Conservation (phyloP, 2,329 filamentous ascomycete genomes). For the Pseudohalonectria lignicola region DNA sequence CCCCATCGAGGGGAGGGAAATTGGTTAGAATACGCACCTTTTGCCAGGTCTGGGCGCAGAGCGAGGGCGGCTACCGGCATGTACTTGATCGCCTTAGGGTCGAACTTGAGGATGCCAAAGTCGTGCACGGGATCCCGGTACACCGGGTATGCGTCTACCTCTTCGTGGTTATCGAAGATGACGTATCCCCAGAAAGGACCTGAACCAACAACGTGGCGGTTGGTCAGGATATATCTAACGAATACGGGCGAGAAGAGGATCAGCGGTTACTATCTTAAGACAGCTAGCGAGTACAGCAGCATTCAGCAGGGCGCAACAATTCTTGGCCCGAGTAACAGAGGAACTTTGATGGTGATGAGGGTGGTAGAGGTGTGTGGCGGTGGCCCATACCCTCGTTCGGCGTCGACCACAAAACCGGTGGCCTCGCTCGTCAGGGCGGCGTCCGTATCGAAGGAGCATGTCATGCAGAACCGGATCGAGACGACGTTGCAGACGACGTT, state of each 20-base stretch:
- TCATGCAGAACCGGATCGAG: slow-evolving; percentile 98
- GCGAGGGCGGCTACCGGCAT: slow-evolving; percentile 78
- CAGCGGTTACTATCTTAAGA: too few relatives aligned
- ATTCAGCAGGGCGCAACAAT: too few relatives aligned
- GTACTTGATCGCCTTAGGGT: slow-evolving; percentile 93
- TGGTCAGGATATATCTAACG: slow-evolving; percentile 70
- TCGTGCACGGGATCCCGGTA: slow-evolving; percentile 98
- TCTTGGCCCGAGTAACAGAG: too few relatives aligned
- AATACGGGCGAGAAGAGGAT: not conserved
- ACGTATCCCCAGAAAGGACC: slow-evolving; percentile 97
- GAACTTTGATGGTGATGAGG: too few relatives aligned
- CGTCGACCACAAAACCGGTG: slow-evolving; percentile 95
- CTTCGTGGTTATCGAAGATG: slow-evolving; percentile 97
- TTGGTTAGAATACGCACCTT: slow-evolving; percentile 33
- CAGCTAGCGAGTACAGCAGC: too few relatives aligned
- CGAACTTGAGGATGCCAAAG: slow-evolving; percentile 93
- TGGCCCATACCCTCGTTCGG: slow-evolving; percentile 69
- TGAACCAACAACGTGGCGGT: slow-evolving; percentile 86
- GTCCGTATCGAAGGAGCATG: slow-evolving; percentile 97
- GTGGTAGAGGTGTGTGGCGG: too few relatives aligned
- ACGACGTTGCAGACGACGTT: slow-evolving; percentile 91
- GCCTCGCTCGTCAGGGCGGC: slow-evolving; percentile 87
- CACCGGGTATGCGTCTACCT: slow-evolving; percentile 91
- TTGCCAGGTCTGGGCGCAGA: slow-evolving; percentile 75
- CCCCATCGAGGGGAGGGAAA: too few relatives aligned